These are phyloP conservation scores for Pyrenophora teres DNA, from an alignment of 2,329 filamentous ascomycete species.

Conservation along the genomic window DNA sequence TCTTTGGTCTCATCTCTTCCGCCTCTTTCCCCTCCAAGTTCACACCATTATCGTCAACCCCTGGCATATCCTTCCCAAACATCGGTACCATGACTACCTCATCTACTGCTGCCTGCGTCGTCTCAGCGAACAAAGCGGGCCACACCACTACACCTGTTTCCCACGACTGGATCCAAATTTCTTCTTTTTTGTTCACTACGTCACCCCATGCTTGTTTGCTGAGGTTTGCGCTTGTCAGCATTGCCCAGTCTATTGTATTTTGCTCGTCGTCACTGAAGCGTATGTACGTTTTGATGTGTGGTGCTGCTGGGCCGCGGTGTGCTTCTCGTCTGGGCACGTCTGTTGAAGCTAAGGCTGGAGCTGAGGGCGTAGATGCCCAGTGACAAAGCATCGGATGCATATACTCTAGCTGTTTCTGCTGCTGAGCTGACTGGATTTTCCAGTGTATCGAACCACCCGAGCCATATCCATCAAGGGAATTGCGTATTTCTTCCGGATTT, in stretches of 20 bases:
- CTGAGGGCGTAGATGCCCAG: constrained; percentile 57
- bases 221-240: constrained; percentile 88
- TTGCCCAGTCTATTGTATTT: constrained; percentile 74
- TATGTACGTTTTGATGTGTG: constrained; percentile 89
- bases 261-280: constrained; percentile 57
- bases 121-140: constrained; percentile 61
- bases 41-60: constrained; percentile 24
- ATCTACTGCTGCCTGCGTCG: constrained; percentile 2
- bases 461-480: constrained; percentile 75
- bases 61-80: constrained; percentile 66
- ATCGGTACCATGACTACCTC: constrained; percentile 65
- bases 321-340: constrained; percentile 22
- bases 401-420: constrained; percentile 75
- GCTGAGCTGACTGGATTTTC: constrained; percentile 71
- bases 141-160: constrained; percentile 84
- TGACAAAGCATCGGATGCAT: constrained; percentile 72
- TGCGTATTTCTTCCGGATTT: constrained; percentile 75
- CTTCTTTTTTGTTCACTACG: constrained; percentile 58
- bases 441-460: constrained; percentile 83
- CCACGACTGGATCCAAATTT: constrained; percentile 76
- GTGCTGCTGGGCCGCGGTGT: constrained; percentile 65
- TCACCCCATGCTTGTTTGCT: constrained; percentile 90
- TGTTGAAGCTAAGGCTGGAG: background rate
- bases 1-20: constrained; percentile 4
- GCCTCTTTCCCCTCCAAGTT: constrained; percentile 4